Conservation (phyloP, 768 basidiomycete species). For the Podaxis rugospora region DNA sequence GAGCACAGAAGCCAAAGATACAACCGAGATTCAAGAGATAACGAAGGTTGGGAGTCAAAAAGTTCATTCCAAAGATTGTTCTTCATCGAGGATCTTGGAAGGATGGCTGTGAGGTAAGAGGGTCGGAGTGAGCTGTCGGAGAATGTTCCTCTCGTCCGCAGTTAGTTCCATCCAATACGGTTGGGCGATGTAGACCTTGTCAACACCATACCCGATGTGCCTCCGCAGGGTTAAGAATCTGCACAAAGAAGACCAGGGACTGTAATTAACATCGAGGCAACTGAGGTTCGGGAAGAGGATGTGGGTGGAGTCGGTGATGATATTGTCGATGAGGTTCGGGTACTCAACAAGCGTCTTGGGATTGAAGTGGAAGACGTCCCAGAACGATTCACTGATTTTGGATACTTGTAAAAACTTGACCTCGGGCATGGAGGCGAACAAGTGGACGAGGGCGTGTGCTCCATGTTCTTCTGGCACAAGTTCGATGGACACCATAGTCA, state of each 20-base stretch:
- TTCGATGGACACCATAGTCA: slow-evolving; percentile 48
- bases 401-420: slow-evolving; percentile 47
- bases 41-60: neutral
- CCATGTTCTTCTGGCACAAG: slow-evolving; percentile 19
- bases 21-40: neutral
- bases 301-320: slow-evolving; percentile 1
- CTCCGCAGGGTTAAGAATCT: slow-evolving; percentile 7
- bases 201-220: slow-evolving; percentile 7
- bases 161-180: slow-evolving; percentile 7
- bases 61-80: slow-evolving; percentile 5
- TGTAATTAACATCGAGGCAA: slow-evolving; percentile 9
- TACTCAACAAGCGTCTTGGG: slow-evolving; percentile 7
- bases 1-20: neutral
- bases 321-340: neutral
- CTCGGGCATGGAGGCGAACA: slow-evolving; percentile 56
- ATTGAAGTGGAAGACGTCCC: slow-evolving; percentile 46
- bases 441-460: slow-evolving; percentile 35
- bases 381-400: slow-evolving; percentile 34
- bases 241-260: slow-evolving; percentile 1
- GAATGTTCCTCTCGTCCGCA: neutral
- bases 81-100: slow-evolving; percentile 8
- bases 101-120: slow-evolving; percentile 10
- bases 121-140: slow-evolving; percentile 4
- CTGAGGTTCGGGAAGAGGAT: slow-evolving; percentile 10
- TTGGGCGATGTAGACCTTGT: slow-evolving; percentile 8